Base-by-base conservation (phyloP, 2,329 filamentous ascomycete genomes). In the Aspergillus sojae region DNA sequence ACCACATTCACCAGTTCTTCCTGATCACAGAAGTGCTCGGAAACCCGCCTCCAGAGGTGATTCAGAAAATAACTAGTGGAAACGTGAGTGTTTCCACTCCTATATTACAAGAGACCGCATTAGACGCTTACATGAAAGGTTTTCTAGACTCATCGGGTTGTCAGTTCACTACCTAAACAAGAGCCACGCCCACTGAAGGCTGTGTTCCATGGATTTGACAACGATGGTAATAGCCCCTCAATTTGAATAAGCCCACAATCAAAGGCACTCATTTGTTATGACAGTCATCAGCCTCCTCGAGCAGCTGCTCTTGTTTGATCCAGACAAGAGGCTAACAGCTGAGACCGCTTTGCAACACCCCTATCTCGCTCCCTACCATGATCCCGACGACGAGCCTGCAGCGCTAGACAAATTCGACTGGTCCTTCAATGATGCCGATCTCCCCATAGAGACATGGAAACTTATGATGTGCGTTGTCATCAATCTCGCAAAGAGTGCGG, bases 371-470 rank as follows among this genome's bases (percentile, higher is more conserved):
- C 94, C 94, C 7, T 98, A 98, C 83, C 95, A 99, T 80, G 95
- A 99, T 77, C 94, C 95, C 10, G 94, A 91, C 41, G 95, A 99
- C 74, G 95, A 99, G 84, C 95, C 95, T 1, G 89, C 93, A 9
- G 92, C 95, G 26, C 92, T 96, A 65, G 93, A 97, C 83, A 97
- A 96, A 82, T 99, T 99, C 74, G 95, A 99, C 78, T 99, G 95
- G 95, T 97, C 94, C 61, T 99, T 99, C 83, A 98, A 98, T 79
- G 94, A 98, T 72, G 94, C 94, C 50, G 95, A 98, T 75, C 83
- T 98, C 59, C 94, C 95, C 1, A 93, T 97, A 53, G 95, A 99
- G 76, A 97, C 94, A n/a, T 99, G 95, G 95, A 99, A 98, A 84
- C 97, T 98, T 77, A 99, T 98, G 95, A 99, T 99, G 95, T 97